Evolutionary conservation across 2,329 filamentous ascomycete genomes (phyloP).

Genomic region (Trichoderma lentiforme): DNA sequence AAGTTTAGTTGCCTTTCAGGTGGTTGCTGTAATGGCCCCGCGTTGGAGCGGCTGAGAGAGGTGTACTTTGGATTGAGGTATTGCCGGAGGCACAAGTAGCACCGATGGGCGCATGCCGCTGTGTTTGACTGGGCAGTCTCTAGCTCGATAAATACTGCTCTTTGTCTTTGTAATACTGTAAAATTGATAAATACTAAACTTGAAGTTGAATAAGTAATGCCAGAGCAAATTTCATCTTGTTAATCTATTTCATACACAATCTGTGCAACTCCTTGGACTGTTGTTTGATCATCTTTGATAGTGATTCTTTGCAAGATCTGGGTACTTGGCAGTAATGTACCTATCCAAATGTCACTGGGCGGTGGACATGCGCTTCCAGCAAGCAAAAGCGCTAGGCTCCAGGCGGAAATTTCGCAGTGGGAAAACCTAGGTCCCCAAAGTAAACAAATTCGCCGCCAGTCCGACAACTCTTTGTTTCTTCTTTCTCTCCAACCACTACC

Average conservation of each 20-base stretch:
- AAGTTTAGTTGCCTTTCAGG: constrained; percentile 4
- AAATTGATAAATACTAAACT: background rate
- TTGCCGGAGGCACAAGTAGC: constrained; percentile 7
- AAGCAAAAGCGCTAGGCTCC: constrained; percentile 1
- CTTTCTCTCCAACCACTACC: background rate
- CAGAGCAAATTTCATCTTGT: background rate
- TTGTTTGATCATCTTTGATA: background rate
- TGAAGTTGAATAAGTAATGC: background rate
- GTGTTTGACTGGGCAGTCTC: background rate
- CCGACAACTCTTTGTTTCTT: background rate
- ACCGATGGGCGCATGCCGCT: background rate
- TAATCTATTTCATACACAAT: background rate
- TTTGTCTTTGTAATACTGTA: too few relatives aligned
- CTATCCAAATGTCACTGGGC: background rate
- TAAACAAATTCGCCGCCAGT: constrained; percentile 19
- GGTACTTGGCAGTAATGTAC: background rate
- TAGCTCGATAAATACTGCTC: background rate
- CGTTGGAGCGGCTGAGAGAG: background rate
- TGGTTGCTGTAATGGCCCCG: background rate
- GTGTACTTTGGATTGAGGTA: background rate
- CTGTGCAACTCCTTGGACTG: too few relatives aligned
- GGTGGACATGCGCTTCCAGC: background rate
- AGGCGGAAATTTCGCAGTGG: constrained; percentile 3
- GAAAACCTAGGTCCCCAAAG: constrained; percentile 1
- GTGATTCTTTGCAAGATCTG: background rate